Percentiles rank a stretch among this genome's conserved stretches.
phyloP scores from a whole-genome alignment of 2,329 filamentous ascomycete species.

The Nemania serpens region DNA sequence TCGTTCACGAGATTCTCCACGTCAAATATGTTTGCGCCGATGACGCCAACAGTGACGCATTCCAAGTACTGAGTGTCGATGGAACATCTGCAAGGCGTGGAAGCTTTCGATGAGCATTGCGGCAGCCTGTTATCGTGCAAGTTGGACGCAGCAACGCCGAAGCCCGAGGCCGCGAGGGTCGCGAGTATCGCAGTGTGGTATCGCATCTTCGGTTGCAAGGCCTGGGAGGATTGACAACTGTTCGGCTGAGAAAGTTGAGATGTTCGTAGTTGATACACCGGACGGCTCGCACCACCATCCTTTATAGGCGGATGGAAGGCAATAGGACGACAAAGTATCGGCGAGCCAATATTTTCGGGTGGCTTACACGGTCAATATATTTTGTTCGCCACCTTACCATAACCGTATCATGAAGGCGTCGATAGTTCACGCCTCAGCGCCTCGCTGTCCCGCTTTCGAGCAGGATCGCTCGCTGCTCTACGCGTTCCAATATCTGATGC shows the following conservation, averaged over 20 bases:
- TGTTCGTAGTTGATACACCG: not conserved
- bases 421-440: not conserved
- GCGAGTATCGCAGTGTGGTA: not conserved
- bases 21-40: not conserved
- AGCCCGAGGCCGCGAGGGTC: not conserved
- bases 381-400: not conserved
- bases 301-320: not conserved
- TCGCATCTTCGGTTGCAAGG: not conserved
- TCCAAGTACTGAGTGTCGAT: not conserved
- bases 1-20: not conserved
- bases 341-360: too few relatives aligned
- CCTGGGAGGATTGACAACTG: not conserved
- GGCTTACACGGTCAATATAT: not conserved
- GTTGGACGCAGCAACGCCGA: not conserved
- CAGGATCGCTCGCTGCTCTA: not conserved
- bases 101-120: not conserved
- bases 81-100: not conserved
- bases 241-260: not conserved
- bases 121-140: not conserved
- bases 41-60: not conserved
- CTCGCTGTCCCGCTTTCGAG: not conserved
- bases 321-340: too few relatives aligned
- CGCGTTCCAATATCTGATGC: not conserved
- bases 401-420: not conserved
- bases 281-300: not conserved